Evolutionary conservation across 1,284 basidiomycete species (phyloP), one percentile per base, ranked within the genome.

Genomic region (Malassezia yamatoensis): DNA sequence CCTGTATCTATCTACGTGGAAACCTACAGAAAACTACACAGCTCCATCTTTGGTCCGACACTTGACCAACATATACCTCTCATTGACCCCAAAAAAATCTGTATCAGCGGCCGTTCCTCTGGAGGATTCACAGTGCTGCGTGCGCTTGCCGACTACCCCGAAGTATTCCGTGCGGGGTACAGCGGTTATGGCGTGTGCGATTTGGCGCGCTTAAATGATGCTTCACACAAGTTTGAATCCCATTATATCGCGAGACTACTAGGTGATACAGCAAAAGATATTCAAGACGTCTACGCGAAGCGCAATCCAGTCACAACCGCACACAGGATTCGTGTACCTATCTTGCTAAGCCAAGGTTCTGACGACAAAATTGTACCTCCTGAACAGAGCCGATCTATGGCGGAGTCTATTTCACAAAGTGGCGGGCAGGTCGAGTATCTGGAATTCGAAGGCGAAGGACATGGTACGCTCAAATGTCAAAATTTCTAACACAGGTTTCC

Each of bases 181-280:
- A 60, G 58, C 1, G 42, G 39, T 18, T 65, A 61, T 42, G 65
- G 65, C 32, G 48, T 67, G 15, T 60, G 59, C 2, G 51, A 58
- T 4, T 51, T 65, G 1, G 9, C 35, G 5, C 29, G 49, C 1
- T 49, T 67, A 5, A 61, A 61, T 16, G 16, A 58, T 5, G 78
- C 81, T 54, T 82, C 82, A 0, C 85, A 86, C 75, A 86, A 86
- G 63, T 85, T 85, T 48, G 81, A 84, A 67, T 77, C 79, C 18
- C 74, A 76, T n/a, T 84, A 83, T 59, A 67, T 58, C 7, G 54
- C 79, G 58, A 78, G 79, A 54, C 76, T 86, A 2, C 64, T 86
- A 29, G 83, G 83, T 0, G 84, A 82, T 0, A 80, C 78, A 0
- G 68, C 74, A 1, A 64, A 74, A 5, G 76, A 81, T 49, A 70